Base-by-base conservation (phyloP, 2,329 filamentous ascomycete species). In the Teratosphaeria epicoccoides region DNA sequence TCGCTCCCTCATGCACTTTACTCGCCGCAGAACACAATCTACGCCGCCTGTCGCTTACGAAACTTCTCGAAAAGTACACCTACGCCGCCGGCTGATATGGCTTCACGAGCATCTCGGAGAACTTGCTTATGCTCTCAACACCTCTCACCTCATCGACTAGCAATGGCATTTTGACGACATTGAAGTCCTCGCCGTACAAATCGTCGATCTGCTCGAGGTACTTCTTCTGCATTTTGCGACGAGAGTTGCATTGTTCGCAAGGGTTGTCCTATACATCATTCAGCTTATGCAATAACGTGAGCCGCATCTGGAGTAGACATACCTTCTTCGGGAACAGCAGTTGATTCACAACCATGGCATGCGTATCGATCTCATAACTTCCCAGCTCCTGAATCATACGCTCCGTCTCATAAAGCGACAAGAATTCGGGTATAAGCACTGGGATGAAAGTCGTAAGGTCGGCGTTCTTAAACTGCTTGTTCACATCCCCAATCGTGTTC, bases 201-300 rank as follows among this genome's bases (percentile, higher is more conserved):
- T 98, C 93, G 72, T 95, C 90, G 64, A 97, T 97, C 77, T 98
- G 91, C 67, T 97, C 90, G 43, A 98, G 78, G 68, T 98, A 98
- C 76, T 98, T 98, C 77, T 89, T 93, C 77, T 98, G 93, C 93
- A 98, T 98, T 76, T 94, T 94, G 65, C 90, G 78, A 58, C 93
- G 78, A 45, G 93, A 87, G 67, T 89, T 95, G 73, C 93, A 98
- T 76, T 98, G 93, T 57, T 96, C 89, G 71, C 93, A 98, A 29
- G 82, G 79, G 66, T 85, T 94, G 49, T 83, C 84, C 59, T 48
- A 12, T 17, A 37, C 10, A n/a, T 28, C 6, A 14, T 26, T 29
- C 14, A 48, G 25, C 33, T 40, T 11, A 22, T n/a, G 12, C 44
- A n/a, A 46, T 46, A 46, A 24, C 17, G 17, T n/a, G n/a, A 17